Evolutionary conservation across 441 rosid genomes (phyloP).

Genomic region (Macaranga tanarius): DNA sequence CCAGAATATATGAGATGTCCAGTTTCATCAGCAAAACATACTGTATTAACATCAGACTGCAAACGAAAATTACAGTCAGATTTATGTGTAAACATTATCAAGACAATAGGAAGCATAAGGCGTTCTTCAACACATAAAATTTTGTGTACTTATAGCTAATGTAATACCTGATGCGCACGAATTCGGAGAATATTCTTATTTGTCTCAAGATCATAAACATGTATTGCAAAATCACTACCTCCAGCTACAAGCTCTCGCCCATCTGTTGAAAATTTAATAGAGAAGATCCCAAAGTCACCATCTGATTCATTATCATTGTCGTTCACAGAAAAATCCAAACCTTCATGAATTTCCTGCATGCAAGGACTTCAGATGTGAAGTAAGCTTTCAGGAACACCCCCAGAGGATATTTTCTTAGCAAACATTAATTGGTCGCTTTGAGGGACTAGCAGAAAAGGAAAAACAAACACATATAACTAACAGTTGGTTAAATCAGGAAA

Average conservation of each 20-base stretch:
- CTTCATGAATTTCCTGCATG: slow-evolving; percentile 79
- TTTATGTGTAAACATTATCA: not conserved
- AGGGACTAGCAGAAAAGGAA: not conserved
- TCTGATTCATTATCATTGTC: slow-evolving; percentile 37
- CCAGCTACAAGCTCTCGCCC: slow-evolving; percentile 88
- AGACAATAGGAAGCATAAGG: not conserved
- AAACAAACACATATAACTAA: not conserved
- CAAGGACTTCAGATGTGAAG: not conserved
- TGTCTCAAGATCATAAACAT: slow-evolving; percentile 56
- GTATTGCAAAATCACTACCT: slow-evolving; percentile 49
- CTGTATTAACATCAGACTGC: slow-evolving; percentile 72
- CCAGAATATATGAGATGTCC: slow-evolving; percentile 66
- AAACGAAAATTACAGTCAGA: slow-evolving; percentile 21
- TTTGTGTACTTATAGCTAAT: not conserved
- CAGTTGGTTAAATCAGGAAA: not conserved
- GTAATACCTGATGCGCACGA: slow-evolving; percentile 53
- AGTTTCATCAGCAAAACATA: slow-evolving; percentile 72
- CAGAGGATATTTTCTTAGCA: not conserved
- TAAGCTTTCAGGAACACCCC: slow-evolving; percentile 12
- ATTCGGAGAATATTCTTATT: slow-evolving; percentile 46
- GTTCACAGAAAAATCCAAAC: slow-evolving; percentile 47
- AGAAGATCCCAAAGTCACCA: slow-evolving; percentile 63
- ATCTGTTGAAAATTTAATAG: slow-evolving; percentile 83
- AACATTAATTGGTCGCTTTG: not conserved
- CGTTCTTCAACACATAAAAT: not conserved